Conservation (phyloP, 768 basidiomycete genomes). For the Kwoniella sp. region DNA sequence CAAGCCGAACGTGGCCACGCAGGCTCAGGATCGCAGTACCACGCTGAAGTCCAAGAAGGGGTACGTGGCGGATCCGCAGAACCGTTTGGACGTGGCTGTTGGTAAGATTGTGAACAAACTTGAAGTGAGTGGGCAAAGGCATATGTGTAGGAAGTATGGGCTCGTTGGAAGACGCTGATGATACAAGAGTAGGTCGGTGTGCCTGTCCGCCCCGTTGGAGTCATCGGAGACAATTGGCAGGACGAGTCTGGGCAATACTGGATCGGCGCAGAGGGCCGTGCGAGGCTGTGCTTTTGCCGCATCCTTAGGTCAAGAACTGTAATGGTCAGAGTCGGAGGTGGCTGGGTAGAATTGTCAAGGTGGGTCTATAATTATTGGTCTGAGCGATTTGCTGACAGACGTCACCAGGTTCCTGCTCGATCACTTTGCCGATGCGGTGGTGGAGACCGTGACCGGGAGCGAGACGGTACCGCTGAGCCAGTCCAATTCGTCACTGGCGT, state of each 20-base stretch:
- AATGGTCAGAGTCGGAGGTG: slow-evolving; percentile 95
- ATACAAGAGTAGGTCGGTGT: slow-evolving; percentile 40
- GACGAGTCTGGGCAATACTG: slow-evolving; percentile 94
- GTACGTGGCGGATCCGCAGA: slow-evolving; percentile 86
- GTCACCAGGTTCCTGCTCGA: slow-evolving; percentile 41
- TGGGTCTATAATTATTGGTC: slow-evolving; percentile 57
- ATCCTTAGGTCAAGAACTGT: slow-evolving; percentile 88
- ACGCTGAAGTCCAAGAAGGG: slow-evolving; percentile 59
- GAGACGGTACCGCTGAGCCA: background rate
- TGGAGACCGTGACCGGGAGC: background rate
- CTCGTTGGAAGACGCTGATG: background rate
- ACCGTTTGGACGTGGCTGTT: slow-evolving; percentile 87
- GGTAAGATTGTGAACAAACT: slow-evolving; percentile 89
- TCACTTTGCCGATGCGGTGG: slow-evolving; percentile 42
- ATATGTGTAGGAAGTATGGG: no score
- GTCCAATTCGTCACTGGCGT: slow-evolving; percentile 7
- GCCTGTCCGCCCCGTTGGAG: slow-evolving; percentile 49
- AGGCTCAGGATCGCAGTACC: background rate
- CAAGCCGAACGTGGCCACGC: no score
- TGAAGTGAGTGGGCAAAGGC: slow-evolving; percentile 60
- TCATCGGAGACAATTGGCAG: slow-evolving; percentile 65
- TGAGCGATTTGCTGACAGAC: background rate
- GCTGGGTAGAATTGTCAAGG: slow-evolving; percentile 91
- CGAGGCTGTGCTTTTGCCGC: slow-evolving; percentile 86
- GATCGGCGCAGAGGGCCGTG: slow-evolving; percentile 84